These are phyloP conservation scores for Chalciporus sp. DNA, from an alignment of 1,284 basidiomycete species.

Conservation along the genomic window DNA sequence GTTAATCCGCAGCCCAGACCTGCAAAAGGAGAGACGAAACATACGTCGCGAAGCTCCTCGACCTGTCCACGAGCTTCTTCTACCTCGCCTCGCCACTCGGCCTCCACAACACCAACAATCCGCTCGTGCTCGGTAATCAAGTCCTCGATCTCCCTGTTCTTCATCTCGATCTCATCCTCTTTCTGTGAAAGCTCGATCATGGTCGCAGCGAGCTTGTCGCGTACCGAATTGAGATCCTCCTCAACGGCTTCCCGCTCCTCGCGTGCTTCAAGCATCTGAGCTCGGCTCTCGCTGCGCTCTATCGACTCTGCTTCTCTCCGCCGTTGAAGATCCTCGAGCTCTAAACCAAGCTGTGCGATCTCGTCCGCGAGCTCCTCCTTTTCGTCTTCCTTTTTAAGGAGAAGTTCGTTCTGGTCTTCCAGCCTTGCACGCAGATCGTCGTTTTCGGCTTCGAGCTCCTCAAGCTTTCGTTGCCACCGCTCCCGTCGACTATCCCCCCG, in stretches of 20 bases:
- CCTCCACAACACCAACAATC: slow-evolving; percentile 69
- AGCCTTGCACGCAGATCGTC: slow-evolving; percentile 60
- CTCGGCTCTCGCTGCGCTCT: slow-evolving; percentile 72
- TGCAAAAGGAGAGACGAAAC: slow-evolving; percentile 24
- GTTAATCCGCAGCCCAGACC: slow-evolving; percentile 6
- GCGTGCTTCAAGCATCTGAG: slow-evolving; percentile 65
- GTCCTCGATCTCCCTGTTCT: slow-evolving; percentile 72
- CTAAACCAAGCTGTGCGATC: slow-evolving; percentile 60
- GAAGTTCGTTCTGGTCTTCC: slow-evolving; percentile 61
- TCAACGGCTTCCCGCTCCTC: slow-evolving; percentile 74
- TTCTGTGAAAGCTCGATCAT: slow-evolving; percentile 81
- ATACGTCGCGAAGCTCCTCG: slow-evolving; percentile 76
- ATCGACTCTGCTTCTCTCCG: slow-evolving; percentile 60
- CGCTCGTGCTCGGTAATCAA: slow-evolving; percentile 66
- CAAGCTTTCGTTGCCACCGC: slow-evolving; percentile 47
- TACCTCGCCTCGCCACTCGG: slow-evolving; percentile 78
- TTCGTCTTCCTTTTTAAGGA: slow-evolving; percentile 65
- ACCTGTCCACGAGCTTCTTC: slow-evolving; percentile 70
- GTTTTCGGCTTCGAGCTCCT: slow-evolving; percentile 67
- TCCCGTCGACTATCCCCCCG: slow-evolving; percentile 41
- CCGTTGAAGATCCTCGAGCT: slow-evolving; percentile 69
- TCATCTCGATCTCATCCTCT: slow-evolving; percentile 80
- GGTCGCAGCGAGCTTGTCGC: slow-evolving; percentile 76
- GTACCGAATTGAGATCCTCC: slow-evolving; percentile 69
- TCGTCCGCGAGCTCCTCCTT: slow-evolving; percentile 70